phyloP scores from a whole-genome alignment of 306 rosid species.

The Oemleria cerasiformis region DNA sequence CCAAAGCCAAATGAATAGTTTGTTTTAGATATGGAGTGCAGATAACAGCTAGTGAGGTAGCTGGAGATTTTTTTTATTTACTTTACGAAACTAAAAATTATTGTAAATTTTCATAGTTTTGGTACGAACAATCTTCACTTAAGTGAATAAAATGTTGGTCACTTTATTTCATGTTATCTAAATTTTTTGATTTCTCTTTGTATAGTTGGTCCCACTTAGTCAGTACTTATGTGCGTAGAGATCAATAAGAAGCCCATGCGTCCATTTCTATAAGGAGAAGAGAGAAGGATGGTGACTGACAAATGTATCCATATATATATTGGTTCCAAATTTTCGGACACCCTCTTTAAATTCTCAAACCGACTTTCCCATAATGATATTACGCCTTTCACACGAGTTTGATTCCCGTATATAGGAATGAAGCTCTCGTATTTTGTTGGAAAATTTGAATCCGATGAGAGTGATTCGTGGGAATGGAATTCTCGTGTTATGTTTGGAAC shows the following conservation, averaged over 20 bases:
- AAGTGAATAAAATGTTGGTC: background rate
- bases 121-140: background rate
- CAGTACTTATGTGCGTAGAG: too few species aligned
- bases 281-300: background rate
- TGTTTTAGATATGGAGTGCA: background rate
- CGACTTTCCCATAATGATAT: background rate
- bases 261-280: too few species aligned
- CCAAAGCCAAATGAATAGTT: background rate
- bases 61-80: slow-evolving; percentile 9
- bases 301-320: background rate
- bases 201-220: too few species aligned
- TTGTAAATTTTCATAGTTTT: slow-evolving; percentile 2
- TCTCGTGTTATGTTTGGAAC: too few species aligned
- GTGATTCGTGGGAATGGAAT: too few species aligned
- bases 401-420: too few species aligned
- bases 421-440: too few species aligned
- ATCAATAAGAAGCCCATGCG: too few species aligned
- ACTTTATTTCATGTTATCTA: background rate
- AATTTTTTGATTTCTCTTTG: background rate
- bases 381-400: too few species aligned
- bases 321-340: background rate
- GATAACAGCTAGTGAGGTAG: slow-evolving; percentile 22
- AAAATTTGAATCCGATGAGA: too few species aligned
- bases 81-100: background rate
- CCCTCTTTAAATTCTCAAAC: slow-evolving; percentile 4